These are phyloP conservation scores for Cicer arietinum DNA, from an alignment of 306 rosid genomes.

Conservation along the genomic window DNA sequence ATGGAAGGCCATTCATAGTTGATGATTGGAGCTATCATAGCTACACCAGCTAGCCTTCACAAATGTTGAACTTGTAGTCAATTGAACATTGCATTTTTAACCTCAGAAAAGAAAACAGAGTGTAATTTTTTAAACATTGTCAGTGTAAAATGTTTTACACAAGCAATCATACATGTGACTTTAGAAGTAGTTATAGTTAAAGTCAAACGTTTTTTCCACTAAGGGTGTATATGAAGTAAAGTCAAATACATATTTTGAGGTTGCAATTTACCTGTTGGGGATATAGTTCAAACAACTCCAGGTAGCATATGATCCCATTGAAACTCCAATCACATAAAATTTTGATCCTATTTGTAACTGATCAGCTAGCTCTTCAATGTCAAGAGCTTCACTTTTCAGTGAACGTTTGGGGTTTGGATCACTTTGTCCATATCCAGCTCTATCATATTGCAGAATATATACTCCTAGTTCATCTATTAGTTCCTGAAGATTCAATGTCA, in stretches of 20 bases:
- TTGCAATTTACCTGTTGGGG: conserved; percentile 72
- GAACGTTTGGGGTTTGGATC: conserved; percentile 84
- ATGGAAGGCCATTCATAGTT: conserved; percentile 91
- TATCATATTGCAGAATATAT: conserved; percentile 77
- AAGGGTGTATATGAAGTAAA: too few species aligned
- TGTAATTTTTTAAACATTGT: too few species aligned
- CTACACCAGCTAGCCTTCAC: conserved; percentile 86
- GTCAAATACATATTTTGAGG: conserved; percentile 24
- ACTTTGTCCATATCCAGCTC: conserved; percentile 96
- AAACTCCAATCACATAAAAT: conserved; percentile 87
- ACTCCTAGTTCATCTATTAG: conserved; percentile 74
- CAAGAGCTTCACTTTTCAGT: conserved; percentile 77
- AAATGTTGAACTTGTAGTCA: conserved; percentile 34
- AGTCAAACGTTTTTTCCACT: too few species aligned
- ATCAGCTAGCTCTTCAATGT: conserved; percentile 87
- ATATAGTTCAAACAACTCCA: conserved; percentile 93
- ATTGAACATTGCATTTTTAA: conserved; percentile 18
- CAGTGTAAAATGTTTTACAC: too few species aligned
- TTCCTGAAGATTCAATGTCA: conserved; percentile 67
- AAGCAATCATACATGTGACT: too few species aligned
- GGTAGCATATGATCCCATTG: conserved; percentile 85
- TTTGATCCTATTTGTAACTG: conserved; percentile 70
- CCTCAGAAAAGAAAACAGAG: conserved; percentile 1
- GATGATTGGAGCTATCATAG: conserved; percentile 79
- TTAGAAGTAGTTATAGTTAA: too few species aligned